Percentiles rank a stretch among this genome's conserved stretches.
Conservation (phyloP, 1,284 basidiomycete genomes). For the Tilletia walkeri region DNA sequence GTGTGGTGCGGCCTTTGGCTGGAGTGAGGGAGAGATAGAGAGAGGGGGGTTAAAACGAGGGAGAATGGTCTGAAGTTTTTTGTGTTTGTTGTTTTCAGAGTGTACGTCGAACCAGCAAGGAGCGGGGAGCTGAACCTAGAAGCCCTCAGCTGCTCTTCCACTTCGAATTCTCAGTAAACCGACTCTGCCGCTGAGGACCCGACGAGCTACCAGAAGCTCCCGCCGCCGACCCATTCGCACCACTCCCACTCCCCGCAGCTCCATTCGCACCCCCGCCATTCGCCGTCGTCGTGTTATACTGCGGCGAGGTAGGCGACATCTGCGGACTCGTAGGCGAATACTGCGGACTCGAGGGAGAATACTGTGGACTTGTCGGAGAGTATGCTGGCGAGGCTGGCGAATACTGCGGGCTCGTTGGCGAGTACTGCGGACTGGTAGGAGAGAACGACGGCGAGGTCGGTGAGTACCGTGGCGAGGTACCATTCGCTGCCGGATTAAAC, state of each 20-base stretch:
- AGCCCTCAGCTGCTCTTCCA: slow-evolving; percentile 14
- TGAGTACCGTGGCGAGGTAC: slow-evolving; percentile 4
- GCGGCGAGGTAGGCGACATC: slow-evolving; percentile 31
- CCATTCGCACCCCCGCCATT: slow-evolving; percentile 3
- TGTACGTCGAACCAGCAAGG: too few relatives aligned
- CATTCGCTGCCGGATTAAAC: neutral
- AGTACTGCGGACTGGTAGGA: slow-evolving; percentile 51
- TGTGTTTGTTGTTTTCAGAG: too few relatives aligned
- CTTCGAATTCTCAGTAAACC: slow-evolving; percentile 14
- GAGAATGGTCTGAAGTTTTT: too few relatives aligned
- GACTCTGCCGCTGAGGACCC: slow-evolving; percentile 13
- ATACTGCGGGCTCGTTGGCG: slow-evolving; percentile 28
- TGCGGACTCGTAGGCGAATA: slow-evolving; percentile 34
- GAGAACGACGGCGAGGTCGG: slow-evolving; percentile 61
- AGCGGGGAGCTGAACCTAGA: too few relatives aligned
- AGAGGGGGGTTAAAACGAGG: neutral
- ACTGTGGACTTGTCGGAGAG: slow-evolving; percentile 64
- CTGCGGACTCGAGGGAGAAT: slow-evolving; percentile 45
- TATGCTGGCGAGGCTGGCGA: slow-evolving; percentile 65
- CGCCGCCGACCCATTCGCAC: neutral
- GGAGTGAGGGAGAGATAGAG: neutral
- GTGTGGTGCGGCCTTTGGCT: neutral
- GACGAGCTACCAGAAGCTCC: neutral
- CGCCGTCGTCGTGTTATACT: neutral
- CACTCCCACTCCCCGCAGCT: neutral